A percentile compares a stretch with the other conserved stretches of the same genome.
Conservation (phyloP, 2,329 filamentous ascomycete genomes). For the Phialemonium atrogriseum region DNA sequence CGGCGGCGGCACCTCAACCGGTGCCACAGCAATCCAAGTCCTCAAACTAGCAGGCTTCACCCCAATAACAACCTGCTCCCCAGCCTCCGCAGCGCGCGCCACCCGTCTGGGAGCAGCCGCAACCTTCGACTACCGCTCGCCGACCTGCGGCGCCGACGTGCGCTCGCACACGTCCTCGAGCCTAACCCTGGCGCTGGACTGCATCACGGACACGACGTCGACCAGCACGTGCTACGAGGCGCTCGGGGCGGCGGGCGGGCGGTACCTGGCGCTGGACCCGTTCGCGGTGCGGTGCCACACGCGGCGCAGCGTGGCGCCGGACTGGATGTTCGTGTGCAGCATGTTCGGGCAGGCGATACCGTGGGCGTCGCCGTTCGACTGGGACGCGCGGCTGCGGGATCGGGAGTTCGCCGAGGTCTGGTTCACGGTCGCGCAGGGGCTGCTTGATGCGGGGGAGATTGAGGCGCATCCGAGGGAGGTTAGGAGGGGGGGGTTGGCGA, state of each 20-base stretch:
- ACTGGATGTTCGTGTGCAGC: neutral
- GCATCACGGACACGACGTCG: constrained; percentile 24
- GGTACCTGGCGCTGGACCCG: constrained; percentile 27
- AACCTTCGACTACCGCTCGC: neutral
- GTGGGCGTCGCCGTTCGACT: neutral
- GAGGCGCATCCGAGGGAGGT: neutral
- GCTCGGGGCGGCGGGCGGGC: constrained; percentile 27
- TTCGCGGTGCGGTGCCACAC: constrained; percentile 10
- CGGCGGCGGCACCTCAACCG: neutral
- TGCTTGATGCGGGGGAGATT: neutral
- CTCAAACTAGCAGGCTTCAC: neutral
- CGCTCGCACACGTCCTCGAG: constrained; percentile 24
- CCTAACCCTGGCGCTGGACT: constrained; percentile 33
- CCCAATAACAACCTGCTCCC: neutral
- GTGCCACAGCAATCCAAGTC: neutral
- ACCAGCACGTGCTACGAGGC: constrained; percentile 28
- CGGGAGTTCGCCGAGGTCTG: too few species aligned
- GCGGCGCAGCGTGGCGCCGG: neutral
- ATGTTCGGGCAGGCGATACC: neutral
- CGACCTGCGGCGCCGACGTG: neutral
- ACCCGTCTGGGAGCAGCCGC: neutral
- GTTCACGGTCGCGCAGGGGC: neutral
- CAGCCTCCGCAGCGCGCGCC: neutral
- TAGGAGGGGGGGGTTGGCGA: neutral
- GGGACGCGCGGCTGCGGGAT: too few species aligned